phyloP scores from a whole-genome alignment of 257 asterid genomes.

The Knoxia roxburghii region DNA sequence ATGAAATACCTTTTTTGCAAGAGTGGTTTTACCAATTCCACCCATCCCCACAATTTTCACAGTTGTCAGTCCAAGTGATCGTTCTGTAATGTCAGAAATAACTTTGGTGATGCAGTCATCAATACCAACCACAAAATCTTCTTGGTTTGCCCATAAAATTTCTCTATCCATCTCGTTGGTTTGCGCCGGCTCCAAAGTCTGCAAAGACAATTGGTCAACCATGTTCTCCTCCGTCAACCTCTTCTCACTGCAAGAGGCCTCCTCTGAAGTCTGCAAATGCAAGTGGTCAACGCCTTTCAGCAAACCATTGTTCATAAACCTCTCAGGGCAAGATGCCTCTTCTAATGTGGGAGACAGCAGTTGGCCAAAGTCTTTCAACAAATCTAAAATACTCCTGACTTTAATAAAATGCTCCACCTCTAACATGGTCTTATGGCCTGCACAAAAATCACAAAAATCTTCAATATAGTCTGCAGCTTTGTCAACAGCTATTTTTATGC shows the following conservation, averaged over 20 bases:
- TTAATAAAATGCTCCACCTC: not conserved
- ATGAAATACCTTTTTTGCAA: not conserved
- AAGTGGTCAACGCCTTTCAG: no score
- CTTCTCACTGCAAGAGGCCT: no score
- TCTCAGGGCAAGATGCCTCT: no score
- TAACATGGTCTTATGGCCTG: not conserved
- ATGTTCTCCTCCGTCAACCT: no score
- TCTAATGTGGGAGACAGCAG: not conserved
- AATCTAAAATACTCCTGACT: not conserved
- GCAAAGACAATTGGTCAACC: no score
- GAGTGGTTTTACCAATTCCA: conserved; percentile 3
- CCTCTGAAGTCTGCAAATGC: no score
- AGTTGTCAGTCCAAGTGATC: not conserved
- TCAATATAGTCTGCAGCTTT: not conserved
- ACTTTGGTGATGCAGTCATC: not conserved
- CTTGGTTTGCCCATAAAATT: not conserved
- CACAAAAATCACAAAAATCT: not conserved
- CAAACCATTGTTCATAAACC: no score
- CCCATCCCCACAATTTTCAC: not conserved
- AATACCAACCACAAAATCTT: not conserved
- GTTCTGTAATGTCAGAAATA: not conserved
- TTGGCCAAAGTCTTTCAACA: not conserved
- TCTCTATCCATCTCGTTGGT: no score
- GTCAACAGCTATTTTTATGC: not conserved
- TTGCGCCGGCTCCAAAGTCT: no score